Evolutionary conservation across 495 filamentous ascomycete genomes (phyloP).

Genomic region (Aspergillus sclerotioniger): DNA sequence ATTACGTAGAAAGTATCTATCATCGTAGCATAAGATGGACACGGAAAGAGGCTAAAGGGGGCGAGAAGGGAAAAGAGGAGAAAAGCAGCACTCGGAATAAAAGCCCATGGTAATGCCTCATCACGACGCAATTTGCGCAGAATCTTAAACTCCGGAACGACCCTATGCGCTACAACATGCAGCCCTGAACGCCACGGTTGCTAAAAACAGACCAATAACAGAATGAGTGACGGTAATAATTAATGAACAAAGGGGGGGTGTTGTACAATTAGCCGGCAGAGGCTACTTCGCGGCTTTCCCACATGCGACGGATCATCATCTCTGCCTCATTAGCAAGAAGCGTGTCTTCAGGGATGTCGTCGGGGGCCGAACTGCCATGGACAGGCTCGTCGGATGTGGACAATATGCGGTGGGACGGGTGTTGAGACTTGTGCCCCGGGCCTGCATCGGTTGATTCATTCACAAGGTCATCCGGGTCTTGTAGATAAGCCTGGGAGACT

Average conservation of each 20-base stretch:
- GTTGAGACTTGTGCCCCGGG: constrained; percentile 26
- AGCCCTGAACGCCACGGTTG: constrained; percentile 6
- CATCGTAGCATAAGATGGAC: no score
- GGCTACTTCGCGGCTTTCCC: constrained; percentile 48
- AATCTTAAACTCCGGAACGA: constrained; percentile 1
- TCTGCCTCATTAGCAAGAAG: constrained; percentile 30
- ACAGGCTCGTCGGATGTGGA: constrained; percentile 41
- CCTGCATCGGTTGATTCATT: constrained; percentile 31
- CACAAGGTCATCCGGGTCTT: constrained; percentile 28
- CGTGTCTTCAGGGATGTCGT: constrained; percentile 27
- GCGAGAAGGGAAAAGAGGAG: neutral
- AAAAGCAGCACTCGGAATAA: neutral
- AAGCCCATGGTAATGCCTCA: neutral
- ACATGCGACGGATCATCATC: constrained; percentile 49
- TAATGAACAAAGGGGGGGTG: constrained; percentile 2
- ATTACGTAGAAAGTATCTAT: no score
- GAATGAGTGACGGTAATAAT: constrained; percentile 3
- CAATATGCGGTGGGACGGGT: constrained; percentile 40
- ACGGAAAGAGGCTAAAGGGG: neutral
- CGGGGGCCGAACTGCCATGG: constrained; percentile 18
- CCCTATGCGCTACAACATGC: constrained; percentile 15
- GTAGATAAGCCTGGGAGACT: constrained; percentile 31
- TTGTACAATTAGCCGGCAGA: constrained; percentile 30
- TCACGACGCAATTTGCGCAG: neutral
- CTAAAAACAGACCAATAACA: neutral